Conservation (phyloP, 1,139 yeast species). For the Yamadazyma dendronema region DNA sequence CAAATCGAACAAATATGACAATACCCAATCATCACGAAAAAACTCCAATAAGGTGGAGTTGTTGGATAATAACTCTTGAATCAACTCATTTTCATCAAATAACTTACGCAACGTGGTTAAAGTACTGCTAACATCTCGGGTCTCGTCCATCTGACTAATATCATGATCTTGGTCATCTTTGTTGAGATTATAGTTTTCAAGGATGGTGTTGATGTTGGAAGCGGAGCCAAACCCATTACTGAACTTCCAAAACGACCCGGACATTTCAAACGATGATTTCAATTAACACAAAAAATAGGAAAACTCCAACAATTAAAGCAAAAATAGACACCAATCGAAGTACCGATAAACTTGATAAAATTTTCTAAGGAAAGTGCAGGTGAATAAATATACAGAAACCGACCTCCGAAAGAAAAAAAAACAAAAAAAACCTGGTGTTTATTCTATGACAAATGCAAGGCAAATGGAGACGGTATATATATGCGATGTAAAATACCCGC, state of each 20-base stretch:
- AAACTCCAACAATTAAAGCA: not conserved
- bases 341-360: no score
- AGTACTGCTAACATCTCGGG: not conserved
- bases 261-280: slow-evolving; percentile 40
- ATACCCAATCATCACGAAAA: slow-evolving; percentile 68
- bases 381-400: no score
- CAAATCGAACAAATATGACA: slow-evolving; percentile 64
- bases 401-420: no score
- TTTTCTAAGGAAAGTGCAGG: no score
- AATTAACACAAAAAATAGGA: not conserved
- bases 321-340: no score
- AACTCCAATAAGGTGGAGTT: slow-evolving; percentile 81
- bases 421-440: no score
- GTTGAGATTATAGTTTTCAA: slow-evolving; percentile 50
- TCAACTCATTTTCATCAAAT: slow-evolving; percentile 80
- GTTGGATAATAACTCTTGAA: slow-evolving; percentile 81
- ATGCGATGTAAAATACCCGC: no score
- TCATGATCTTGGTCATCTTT: slow-evolving; percentile 24
- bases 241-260: slow-evolving; percentile 89
- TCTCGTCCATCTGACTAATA: slow-evolving; percentile 5
- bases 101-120: slow-evolving; percentile 53
- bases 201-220: slow-evolving; percentile 69
- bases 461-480: no score
- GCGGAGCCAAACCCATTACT: slow-evolving; percentile 80
- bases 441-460: no score